Base-by-base conservation (phyloP, 2,329 filamentous ascomycete species). In the Coleophoma eucalyptorum region DNA sequence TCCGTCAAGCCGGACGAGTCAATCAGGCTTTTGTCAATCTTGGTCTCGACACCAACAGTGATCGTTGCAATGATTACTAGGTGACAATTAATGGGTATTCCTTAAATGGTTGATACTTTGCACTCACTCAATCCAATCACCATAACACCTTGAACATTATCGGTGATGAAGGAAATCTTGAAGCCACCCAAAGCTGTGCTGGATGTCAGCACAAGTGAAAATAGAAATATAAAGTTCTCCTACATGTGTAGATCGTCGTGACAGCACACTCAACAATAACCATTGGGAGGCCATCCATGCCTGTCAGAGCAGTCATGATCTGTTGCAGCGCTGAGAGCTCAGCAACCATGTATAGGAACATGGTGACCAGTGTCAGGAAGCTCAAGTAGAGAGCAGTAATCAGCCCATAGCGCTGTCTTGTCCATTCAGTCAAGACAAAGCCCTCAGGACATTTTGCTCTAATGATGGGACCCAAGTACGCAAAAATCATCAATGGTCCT, bases 341-440 rank as follows among this genome's bases (percentile, higher is more conserved):
- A 18, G 88, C 83, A 21, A 93, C 84, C 89, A 94, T 93, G 75
- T 93, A 94, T 47, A 94, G 68, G 67, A 93, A 94, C 60, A 94
- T 78, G 1, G 89, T 93, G 46, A 91, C 83, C 46, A 93, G 75
- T 42, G 88, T 91, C 72, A 92, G 76, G 61, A 87, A 78, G 66
- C 87, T 90, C 55, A 94, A 75, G 65, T 89, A 93, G 35, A 92
- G 70, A 48, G 85, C 86, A 6, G 86, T 77, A 33, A 84, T 65
- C 3, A 78, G 65, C 16, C 89, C 90, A 69, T 90, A 94, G 54
- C 89, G 80, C 70, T 91, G 85, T 51, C 87, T 79, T 18, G 87
- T 87, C 89, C 89, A 94, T 66, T 93, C 88, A 0, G 89, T 94
- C 56, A 94, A 71, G 46, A 94, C 88, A 58, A 94, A 94, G 2